Conservation (phyloP, 192 early-diverging fungal genomes). For the Chytriomyces sp. region DNA sequence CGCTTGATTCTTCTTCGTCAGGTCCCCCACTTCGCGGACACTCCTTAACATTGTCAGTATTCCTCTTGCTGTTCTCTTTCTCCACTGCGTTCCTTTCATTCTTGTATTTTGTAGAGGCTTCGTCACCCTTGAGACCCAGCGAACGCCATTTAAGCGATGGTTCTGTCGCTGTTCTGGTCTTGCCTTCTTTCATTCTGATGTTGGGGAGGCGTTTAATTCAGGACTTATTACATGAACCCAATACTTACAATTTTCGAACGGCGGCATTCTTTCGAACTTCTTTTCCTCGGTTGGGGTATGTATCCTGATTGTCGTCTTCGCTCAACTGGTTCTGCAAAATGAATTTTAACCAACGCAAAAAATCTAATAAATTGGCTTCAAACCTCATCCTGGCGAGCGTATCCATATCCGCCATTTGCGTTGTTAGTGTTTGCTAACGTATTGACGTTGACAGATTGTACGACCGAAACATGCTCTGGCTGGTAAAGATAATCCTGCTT, state of each 20-base stretch:
- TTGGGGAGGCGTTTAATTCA: background rate
- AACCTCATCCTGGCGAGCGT: no score
- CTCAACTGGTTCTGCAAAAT: no score
- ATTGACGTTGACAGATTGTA: no score
- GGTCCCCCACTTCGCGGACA: background rate
- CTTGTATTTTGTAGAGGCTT: conserved; percentile 2
- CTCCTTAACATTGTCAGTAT: conserved; percentile 20
- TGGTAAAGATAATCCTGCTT: conserved; percentile 59
- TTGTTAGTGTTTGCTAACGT: no score
- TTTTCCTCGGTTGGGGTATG: background rate
- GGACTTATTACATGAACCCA: background rate
- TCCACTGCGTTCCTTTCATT: background rate
- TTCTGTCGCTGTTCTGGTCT: conserved; percentile 25
- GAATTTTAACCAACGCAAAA: no score
- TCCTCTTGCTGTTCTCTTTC: background rate
- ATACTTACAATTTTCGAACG: background rate
- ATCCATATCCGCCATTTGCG: no score
- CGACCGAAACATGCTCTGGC: no score
- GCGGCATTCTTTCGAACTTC: background rate
- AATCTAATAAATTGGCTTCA: no score
- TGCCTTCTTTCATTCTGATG: conserved; percentile 15
- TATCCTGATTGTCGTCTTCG: conserved; percentile 4
- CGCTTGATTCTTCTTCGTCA: conserved; percentile 18
- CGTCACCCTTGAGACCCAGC: conserved; percentile 21
- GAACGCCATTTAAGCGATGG: conserved; percentile 52